These are phyloP conservation scores for Echinosophora koreensis DNA, from an alignment of 306 rosid genomes.

Conservation along the genomic window DNA sequence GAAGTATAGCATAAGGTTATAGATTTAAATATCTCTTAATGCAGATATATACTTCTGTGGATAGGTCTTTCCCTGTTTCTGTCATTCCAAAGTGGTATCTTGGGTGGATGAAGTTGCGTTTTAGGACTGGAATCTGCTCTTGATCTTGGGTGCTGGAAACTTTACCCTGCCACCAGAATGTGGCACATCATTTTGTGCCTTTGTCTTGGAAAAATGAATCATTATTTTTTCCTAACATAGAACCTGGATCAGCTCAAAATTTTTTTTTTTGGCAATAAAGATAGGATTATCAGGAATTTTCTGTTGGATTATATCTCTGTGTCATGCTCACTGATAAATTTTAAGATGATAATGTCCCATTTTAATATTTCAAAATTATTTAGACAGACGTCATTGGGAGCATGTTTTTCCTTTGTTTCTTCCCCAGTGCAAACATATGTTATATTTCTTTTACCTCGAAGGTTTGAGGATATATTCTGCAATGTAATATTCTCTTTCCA, in stretches of 20 bases:
- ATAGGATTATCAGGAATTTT: slow-evolving; percentile 3
- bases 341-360: slow-evolving; percentile 5
- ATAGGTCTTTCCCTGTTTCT: slow-evolving; percentile 1
- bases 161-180: neutral
- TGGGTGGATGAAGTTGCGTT: slow-evolving; percentile 20
- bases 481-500: slow-evolving; percentile 45
- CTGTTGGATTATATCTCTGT: slow-evolving; percentile 22
- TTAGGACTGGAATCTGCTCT: slow-evolving; percentile 1
- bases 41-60: slow-evolving; percentile 21
- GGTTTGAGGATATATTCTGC: slow-evolving; percentile 24
- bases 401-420: slow-evolving; percentile 4
- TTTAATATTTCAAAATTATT: slow-evolving; percentile 1
- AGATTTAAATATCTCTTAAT: slow-evolving; percentile 31
- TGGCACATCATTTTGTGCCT: neutral
- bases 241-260: slow-evolving; percentile 18
- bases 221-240: neutral
- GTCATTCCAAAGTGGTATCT: slow-evolving; percentile 21
- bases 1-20: slow-evolving; percentile 18
- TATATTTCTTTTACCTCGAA: neutral
- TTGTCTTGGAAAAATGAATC: neutral
- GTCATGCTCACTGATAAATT: slow-evolving; percentile 26
- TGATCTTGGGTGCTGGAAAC: slow-evolving; percentile 11
- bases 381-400: neutral
- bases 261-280: neutral
- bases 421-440: neutral